Percentiles rank a stretch among this genome's conserved stretches.
These are phyloP conservation scores for Kwoniella mangroviensis DNA, from an alignment of 768 basidiomycete species.

Conservation along the genomic window DNA sequence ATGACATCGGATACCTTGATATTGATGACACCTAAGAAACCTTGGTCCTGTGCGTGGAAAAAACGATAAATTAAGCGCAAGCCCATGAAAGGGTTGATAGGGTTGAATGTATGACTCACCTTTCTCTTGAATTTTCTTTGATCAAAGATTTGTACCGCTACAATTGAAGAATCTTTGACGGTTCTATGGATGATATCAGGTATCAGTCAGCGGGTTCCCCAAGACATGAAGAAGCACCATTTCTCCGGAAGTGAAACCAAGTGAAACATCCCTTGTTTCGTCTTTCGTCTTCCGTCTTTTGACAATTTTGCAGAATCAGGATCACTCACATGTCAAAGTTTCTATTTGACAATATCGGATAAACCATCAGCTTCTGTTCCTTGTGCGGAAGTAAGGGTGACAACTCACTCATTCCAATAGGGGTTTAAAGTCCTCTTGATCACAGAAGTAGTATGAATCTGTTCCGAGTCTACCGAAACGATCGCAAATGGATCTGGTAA, in stretches of 20 bases:
- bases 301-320: background rate
- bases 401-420: conserved; percentile 57
- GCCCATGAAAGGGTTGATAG: background rate
- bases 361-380: background rate
- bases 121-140: conserved; percentile 98
- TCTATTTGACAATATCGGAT: conserved; percentile 60
- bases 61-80: background rate
- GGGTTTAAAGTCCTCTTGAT: conserved; percentile 74
- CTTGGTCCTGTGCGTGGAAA: conserved; percentile 68
- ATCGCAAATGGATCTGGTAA: conserved; percentile 98
- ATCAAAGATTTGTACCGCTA: conserved; percentile 98
- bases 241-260: background rate
- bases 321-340: conserved; percentile 87
- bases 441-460: conserved; percentile 94
- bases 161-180: conserved; percentile 96
- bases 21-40: conserved; percentile 97
- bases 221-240: background rate
- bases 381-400: background rate
- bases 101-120: conserved; percentile 24
- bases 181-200: conserved; percentile 62
- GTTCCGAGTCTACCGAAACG: conserved; percentile 96
- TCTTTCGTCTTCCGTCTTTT: background rate
- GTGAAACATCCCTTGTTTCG: background rate
- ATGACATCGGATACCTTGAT: conserved; percentile 86
- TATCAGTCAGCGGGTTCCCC: background rate